Evolutionary conservation across 768 basidiomycete species (phyloP).

Genomic region (Russula ochroleuca): DNA sequence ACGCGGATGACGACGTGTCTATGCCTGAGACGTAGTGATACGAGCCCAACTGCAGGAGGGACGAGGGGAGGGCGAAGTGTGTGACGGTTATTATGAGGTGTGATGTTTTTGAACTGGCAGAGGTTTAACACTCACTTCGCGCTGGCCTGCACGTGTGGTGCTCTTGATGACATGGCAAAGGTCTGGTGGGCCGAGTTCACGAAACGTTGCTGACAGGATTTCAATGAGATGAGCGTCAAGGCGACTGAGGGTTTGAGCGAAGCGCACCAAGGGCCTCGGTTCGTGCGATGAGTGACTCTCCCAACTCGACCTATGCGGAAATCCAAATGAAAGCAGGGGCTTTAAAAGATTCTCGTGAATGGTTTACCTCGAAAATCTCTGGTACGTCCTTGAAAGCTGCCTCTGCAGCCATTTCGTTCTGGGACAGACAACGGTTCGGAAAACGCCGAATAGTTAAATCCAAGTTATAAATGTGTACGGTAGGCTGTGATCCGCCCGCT

Average conservation of each 20-base stretch:
- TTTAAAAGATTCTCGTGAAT: not conserved
- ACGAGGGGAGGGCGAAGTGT: not conserved
- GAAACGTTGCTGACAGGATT: conserved; percentile 70
- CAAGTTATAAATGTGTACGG: no score
- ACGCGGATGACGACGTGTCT: conserved; percentile 96
- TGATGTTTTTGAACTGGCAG: not conserved
- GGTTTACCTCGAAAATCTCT: conserved; percentile 90
- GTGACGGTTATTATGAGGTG: not conserved
- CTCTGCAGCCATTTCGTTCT: conserved; percentile 40
- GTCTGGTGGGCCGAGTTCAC: conserved; percentile 97
- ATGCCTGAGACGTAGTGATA: conserved; percentile 99
- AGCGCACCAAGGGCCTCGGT: conserved; percentile 87
- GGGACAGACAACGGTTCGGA: conserved; percentile 25
- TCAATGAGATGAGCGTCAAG: conserved; percentile 9
- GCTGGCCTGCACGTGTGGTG: conserved; percentile 73
- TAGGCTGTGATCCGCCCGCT: no score
- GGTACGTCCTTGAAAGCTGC: conserved; percentile 89
- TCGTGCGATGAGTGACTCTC: conserved; percentile 81
- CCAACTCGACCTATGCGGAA: conserved; percentile 68
- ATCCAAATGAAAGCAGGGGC: not conserved
- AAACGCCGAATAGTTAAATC: not conserved
- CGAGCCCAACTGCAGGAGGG: conserved; percentile 66
- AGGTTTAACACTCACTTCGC: conserved; percentile 65
- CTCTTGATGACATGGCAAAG: conserved; percentile 94
- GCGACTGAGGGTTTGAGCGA: not conserved